phyloP scores from a whole-genome alignment of 257 asterid species.

The Parsonsia alboflavescens region DNA sequence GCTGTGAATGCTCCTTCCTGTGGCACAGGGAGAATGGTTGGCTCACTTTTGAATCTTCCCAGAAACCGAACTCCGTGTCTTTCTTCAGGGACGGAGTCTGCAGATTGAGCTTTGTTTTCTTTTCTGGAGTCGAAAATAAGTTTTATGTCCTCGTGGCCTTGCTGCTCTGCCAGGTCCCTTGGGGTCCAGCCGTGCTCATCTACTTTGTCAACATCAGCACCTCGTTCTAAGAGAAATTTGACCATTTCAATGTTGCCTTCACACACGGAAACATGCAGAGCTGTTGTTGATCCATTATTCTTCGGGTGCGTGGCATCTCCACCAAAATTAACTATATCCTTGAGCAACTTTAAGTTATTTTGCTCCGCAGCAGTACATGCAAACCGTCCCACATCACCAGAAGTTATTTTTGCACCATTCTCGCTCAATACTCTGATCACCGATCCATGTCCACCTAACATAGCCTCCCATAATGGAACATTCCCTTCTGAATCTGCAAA shows the following conservation, averaged over 20 bases:
- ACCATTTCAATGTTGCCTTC: constrained; percentile 44
- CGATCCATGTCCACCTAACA: constrained; percentile 31
- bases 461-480: constrained; percentile 49
- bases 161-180: constrained; percentile 43
- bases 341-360: constrained; percentile 34
- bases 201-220: constrained; percentile 32
- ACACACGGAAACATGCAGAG: constrained; percentile 44
- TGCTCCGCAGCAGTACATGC: constrained; percentile 42
- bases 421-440: constrained; percentile 26
- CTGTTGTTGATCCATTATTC: constrained; percentile 37
- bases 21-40: constrained; percentile 24
- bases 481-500: constrained; percentile 41
- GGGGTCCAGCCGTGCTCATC: constrained; percentile 46
- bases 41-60: constrained; percentile 43
- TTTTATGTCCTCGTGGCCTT: constrained; percentile 47
- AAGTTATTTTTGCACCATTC: constrained; percentile 38
- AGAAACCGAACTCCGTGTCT: constrained; percentile 37
- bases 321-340: constrained; percentile 31
- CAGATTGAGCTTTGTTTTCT: constrained; percentile 19
- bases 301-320: constrained; percentile 38
- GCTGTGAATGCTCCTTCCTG: constrained; percentile 25
- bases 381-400: constrained; percentile 42
- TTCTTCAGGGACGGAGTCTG: constrained; percentile 21
- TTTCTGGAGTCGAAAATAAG: constrained; percentile 26
- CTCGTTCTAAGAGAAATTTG: constrained; percentile 32